phyloP scores from a whole-genome alignment of 148 eudicot species.

The Fallopia convolvulus region DNA sequence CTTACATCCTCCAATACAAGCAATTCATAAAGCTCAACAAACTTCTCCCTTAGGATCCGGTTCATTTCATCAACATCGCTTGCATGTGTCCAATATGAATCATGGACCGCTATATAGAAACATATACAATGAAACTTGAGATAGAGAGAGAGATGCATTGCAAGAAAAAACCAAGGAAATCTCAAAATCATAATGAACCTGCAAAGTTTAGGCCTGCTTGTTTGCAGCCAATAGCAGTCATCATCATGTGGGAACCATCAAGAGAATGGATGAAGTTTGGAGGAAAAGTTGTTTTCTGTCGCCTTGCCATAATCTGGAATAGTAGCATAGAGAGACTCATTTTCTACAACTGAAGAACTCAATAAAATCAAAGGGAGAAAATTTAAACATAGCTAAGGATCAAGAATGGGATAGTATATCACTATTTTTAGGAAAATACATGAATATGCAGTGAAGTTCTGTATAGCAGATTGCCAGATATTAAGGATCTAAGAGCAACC shows the following conservation, averaged over 20 bases:
- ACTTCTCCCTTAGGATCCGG: constrained; percentile 74
- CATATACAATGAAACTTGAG: neutral
- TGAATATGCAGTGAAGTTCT: neutral
- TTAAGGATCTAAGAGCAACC: too few relatives aligned
- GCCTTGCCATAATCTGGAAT: constrained; percentile 62
- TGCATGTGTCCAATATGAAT: constrained; percentile 99
- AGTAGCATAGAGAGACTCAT: neutral
- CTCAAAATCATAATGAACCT: constrained; percentile 34
- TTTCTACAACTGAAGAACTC: neutral
- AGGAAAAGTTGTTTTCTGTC: constrained; percentile 92
- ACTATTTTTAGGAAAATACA: neutral
- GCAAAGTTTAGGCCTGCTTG: constrained; percentile 82
- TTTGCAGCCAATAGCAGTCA: constrained; percentile 94
- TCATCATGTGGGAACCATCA: constrained; percentile 99
- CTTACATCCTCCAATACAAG: constrained; percentile 91
- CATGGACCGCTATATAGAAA: constrained; percentile 72
- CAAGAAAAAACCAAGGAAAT: neutral
- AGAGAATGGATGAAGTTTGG: constrained; percentile 98
- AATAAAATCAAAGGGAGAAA: neutral
- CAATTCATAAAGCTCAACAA: constrained; percentile 84
- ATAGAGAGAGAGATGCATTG: neutral
- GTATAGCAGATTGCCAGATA: neutral
- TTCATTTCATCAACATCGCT: constrained; percentile 88
- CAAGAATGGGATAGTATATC: neutral
- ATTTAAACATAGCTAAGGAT: neutral